phyloP scores from a whole-genome alignment of 352 stramenopile species.

The Globisporangium perplexum region DNA sequence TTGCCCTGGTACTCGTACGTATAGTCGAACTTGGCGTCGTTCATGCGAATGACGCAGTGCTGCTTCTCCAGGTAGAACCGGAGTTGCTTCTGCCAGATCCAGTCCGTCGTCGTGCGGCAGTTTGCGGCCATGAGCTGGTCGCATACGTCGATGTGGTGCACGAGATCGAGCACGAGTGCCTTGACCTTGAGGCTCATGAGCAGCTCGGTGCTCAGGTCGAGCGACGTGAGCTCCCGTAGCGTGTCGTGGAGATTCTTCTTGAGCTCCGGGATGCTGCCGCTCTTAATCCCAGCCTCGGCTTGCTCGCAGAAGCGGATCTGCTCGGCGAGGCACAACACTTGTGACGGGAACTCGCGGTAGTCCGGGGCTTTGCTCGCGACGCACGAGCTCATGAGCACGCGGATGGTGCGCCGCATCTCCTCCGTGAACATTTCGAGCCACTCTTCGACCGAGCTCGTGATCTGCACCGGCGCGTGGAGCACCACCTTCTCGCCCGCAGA shows the following conservation, averaged over 20 bases:
- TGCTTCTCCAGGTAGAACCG: conserved; percentile 87
- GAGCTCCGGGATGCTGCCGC: conserved; percentile 58
- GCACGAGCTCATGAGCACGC: conserved; percentile 68
- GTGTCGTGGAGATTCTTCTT: conserved; percentile 66
- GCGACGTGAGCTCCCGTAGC: conserved; percentile 59
- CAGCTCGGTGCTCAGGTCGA: conserved; percentile 83
- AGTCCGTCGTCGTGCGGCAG: conserved; percentile 59
- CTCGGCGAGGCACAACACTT: conserved; percentile 90
- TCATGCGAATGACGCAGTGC: conserved; percentile 57
- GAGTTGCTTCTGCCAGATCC: conserved; percentile 93
- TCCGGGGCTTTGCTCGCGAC: conserved; percentile 71
- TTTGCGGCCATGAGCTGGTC: conserved; percentile 76
- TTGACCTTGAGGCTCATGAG: conserved; percentile 94
- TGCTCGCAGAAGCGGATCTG: conserved; percentile 90
- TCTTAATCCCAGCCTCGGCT: conserved; percentile 81
- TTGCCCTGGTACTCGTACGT: conserved; percentile 96
- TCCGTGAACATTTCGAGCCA: conserved; percentile 91
- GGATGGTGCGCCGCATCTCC: conserved; percentile 90
- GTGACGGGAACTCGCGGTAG: conserved; percentile 87
- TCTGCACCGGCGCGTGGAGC: conserved; percentile 72
- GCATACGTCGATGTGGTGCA: conserved; percentile 95
- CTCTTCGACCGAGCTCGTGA: conserved; percentile 91
- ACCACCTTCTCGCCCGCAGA: conserved; percentile 75
- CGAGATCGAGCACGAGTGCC: conserved; percentile 91
- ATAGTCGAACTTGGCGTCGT: conserved; percentile 87